Base-by-base conservation (phyloP, 305 asterid genomes). In the Petunia hybrid region DNA sequence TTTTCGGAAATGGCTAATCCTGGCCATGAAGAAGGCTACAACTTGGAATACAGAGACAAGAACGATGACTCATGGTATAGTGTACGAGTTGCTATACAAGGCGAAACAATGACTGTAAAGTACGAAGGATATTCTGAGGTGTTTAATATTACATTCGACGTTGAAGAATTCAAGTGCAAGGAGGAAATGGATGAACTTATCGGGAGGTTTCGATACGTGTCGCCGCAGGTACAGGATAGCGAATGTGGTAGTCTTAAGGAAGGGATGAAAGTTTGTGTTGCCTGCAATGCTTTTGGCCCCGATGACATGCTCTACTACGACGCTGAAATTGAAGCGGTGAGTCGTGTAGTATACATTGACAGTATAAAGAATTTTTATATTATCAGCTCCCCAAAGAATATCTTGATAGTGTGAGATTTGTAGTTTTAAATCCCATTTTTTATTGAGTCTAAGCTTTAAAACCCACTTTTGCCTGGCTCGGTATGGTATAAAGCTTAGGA, bases 31-130 rank as follows among this genome's bases (percentile, higher is more conserved):
- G 35, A 46, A 46, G 22, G 77, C 0, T 22, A 69, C 76, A 22
- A 45, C 4, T 22, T 89, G 5, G 97, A 91, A 84, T 91, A 70
- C 89, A 82, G 87, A 65, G 77, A 78, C 41, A 36, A 3, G 6
- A 91, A 85, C 16, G 94, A 91, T 77, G 94, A 89, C 53, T 94
- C 94, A 53, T 91, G 97, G 97, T 91, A 91, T 81, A 87, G 80
- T 7, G 92, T 78, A 1, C 61, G 39, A n/a, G 85, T 83, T 40
- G 71, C 63, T 6, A 2, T 86, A n/a, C 81, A 84, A 80, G 71
- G 69, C 10, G 83, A 31, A 6, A 86, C 65, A 1, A 80, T 91
- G 60, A 67, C 79, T 22, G 84, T 91, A 51, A 83, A 82, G 35
- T 83, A 78, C 80, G 12, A 10, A 56, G 89, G 88, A 40, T 31